Evolutionary conservation across 2,329 filamentous ascomycete genomes (phyloP), one percentile per base, ranked within the genome.

Genomic region (Lithohypha guttulata): DNA sequence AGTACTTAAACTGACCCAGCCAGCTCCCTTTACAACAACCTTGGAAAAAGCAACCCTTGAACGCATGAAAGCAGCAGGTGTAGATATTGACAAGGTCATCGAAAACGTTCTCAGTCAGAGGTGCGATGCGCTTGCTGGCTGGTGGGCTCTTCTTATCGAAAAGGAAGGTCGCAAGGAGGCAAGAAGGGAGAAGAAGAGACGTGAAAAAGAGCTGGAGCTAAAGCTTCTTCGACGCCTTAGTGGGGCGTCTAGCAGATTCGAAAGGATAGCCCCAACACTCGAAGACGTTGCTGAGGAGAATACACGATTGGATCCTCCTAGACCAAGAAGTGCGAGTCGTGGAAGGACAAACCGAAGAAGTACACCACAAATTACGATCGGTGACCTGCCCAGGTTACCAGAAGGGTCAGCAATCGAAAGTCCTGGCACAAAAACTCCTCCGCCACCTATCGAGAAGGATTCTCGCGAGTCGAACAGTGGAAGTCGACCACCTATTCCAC

Each of bases 101-200:
- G 89, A 96, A 57, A 93, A 91, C 52, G 91, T 98, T 2, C 62
- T 94, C 23, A 77, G 86, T 3, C 85, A 94, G 57, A 75, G 84
- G 48, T 96, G 91, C 55, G 89, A 98, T 60, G 74, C 81, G 4
- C 65, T 98, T 34, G 84, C 86, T 35, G 91, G 91, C 4, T 98
- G 91, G 91, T 98, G 91, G 91, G 83, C 84, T 2, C 62, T 98
- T 19, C 64, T 98, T 26, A 77, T 96, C 7, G 91, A 96, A 55
- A 98, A 96, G 58, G 91, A 98, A 56, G 77, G 86, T 56, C 77
- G 86, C 6, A 98, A 98, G 59, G 79, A 87, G 48, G 72, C 66
- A 45, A 71, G 86, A 44, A 71, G 80, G 46, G 86, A 95, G 53
- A 75, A 77, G 38, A 95, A 89, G 56, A 75, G 89, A 6, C 85